Conservation (phyloP, 176 grass and related monocot genomes). For the Triticum turgidum region DNA sequence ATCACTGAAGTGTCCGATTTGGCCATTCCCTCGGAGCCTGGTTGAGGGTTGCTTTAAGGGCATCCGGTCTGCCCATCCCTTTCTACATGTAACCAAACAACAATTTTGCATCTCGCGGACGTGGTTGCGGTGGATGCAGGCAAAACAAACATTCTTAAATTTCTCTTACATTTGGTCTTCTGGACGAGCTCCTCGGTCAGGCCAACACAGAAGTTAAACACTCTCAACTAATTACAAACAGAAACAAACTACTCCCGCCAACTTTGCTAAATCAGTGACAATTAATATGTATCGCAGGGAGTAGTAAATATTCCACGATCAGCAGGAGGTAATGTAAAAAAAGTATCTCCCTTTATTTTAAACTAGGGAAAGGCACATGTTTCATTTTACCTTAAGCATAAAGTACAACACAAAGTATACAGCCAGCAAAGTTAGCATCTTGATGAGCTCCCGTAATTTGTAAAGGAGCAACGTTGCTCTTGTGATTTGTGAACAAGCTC, state of each 20-base stretch:
- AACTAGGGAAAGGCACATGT: too few species aligned
- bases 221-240: too few species aligned
- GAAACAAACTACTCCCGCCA: too few species aligned
- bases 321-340: too few species aligned
- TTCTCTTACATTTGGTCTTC: background rate
- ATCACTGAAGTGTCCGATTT: background rate
- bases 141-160: background rate
- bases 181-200: background rate
- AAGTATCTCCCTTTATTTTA: too few species aligned
- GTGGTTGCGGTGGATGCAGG: background rate
- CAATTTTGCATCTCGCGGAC: background rate
- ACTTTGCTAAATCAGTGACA: too few species aligned
- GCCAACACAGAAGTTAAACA: background rate
- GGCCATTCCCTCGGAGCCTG: too few species aligned
- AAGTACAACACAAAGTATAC: too few species aligned
- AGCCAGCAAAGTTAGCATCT: background rate
- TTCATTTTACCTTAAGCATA: too few species aligned
- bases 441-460: background rate
- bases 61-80: background rate
- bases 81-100: background rate
- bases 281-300: too few species aligned
- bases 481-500: background rate
- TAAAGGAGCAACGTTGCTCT: background rate
- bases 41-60: background rate
- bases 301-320: too few species aligned